Percentiles rank a stretch among this genome's conserved stretches.
Conservation (phyloP, 805 yeast genomes). For the Pichia insulana region DNA sequence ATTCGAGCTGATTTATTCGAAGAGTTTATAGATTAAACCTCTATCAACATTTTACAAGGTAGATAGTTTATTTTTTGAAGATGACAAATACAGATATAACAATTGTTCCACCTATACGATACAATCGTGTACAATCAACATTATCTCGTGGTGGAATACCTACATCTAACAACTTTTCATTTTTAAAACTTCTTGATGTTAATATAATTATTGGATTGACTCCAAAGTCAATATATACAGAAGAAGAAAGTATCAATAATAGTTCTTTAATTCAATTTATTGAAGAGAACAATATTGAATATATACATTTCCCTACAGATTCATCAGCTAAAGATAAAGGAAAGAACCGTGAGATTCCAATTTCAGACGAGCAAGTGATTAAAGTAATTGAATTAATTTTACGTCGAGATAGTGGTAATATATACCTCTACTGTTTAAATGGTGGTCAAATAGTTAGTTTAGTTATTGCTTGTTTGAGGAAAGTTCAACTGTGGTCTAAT, state of each 20-base stretch:
- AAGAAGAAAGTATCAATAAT: slow-evolving; percentile 31
- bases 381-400: slow-evolving; percentile 54
- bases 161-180: slow-evolving; percentile 60
- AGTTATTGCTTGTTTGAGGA: slow-evolving; percentile 78
- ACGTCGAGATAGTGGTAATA: slow-evolving; percentile 53
- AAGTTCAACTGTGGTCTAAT: slow-evolving; percentile 79
- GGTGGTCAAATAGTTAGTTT: slow-evolving; percentile 85
- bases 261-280: slow-evolving; percentile 45
- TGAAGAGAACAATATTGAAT: slow-evolving; percentile 39
- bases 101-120: slow-evolving; percentile 69
- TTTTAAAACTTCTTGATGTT: slow-evolving; percentile 54
- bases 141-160: slow-evolving; percentile 86
- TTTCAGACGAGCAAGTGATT: slow-evolving; percentile 55
- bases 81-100: slow-evolving; percentile 12
- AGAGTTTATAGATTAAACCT: too few species aligned
- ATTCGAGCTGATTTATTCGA: too few species aligned
- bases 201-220: slow-evolving; percentile 71
- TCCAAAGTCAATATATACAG: slow-evolving; percentile 58
- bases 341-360: slow-evolving; percentile 76
- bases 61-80: too few species aligned
- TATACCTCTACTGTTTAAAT: slow-evolving; percentile 78
- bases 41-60: too few species aligned
- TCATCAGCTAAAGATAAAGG: slow-evolving; percentile 59
- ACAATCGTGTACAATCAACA: slow-evolving; percentile 58
- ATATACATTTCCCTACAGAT: slow-evolving; percentile 61